These are phyloP conservation scores for Avena atlantica DNA, from an alignment of 176 grass and related monocot genomes.

Conservation along the genomic window DNA sequence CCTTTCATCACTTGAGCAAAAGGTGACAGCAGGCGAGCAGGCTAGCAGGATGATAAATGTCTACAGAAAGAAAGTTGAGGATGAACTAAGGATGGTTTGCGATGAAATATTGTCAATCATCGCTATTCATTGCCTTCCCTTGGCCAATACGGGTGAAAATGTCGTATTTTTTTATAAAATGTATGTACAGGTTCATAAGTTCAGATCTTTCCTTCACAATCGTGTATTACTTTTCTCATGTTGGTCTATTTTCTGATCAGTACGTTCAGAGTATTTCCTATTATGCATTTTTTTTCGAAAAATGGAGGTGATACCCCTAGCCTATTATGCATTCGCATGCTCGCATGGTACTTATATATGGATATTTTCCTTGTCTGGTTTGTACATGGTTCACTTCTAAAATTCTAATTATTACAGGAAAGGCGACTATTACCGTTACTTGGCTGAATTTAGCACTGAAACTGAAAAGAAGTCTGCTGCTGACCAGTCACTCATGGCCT, in stretches of 20 bases:
- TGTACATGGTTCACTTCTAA: neutral
- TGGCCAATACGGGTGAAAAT: constrained; percentile 68
- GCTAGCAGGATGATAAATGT: constrained; percentile 50
- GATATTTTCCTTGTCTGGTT: neutral
- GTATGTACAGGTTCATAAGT: constrained; percentile 53
- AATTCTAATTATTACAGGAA: constrained; percentile 58
- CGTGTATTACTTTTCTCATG: neutral
- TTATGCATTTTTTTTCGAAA: neutral
- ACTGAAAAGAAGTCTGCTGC: constrained; percentile 77
- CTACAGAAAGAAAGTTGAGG: constrained; percentile 78
- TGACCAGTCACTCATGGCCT: constrained; percentile 82
- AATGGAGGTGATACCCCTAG: too few relatives aligned
- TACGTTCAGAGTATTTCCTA: constrained; percentile 7
- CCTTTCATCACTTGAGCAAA: constrained; percentile 63
- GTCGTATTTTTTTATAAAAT: constrained; percentile 92
- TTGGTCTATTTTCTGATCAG: neutral
- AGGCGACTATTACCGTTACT: constrained; percentile 90
- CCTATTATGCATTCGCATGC: neutral
- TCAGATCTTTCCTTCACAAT: neutral
- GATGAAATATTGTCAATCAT: constrained; percentile 88
- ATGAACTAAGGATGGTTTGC: constrained; percentile 69
- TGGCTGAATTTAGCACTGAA: constrained; percentile 83
- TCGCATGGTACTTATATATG: neutral
- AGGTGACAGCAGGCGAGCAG: constrained; percentile 45
- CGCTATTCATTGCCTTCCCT: constrained; percentile 90